Percentiles rank a stretch among this genome's conserved stretches.
Evolutionary conservation across 306 rosid genomes (phyloP).

Genomic region (Dalbergia oliveri): DNA sequence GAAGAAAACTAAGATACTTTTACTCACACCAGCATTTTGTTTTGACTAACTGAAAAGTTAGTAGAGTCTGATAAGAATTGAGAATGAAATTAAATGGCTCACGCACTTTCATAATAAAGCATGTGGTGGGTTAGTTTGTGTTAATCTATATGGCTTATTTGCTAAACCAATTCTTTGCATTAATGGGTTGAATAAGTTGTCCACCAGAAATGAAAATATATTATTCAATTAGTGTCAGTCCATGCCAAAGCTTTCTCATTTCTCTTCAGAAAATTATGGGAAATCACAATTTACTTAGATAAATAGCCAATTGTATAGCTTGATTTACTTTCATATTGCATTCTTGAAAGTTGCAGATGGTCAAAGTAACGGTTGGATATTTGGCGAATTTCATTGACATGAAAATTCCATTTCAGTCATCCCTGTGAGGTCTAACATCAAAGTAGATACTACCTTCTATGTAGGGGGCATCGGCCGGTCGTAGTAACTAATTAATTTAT

Average conservation of each 20-base stretch:
- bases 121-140: neutral
- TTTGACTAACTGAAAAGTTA: constrained; percentile 16
- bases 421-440: neutral
- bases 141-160: neutral
- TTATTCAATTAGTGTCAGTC: neutral
- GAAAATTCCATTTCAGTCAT: neutral
- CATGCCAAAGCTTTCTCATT: neutral
- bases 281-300: neutral
- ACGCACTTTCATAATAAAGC: neutral
- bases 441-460: neutral
- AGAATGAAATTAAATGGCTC: neutral
- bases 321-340: neutral
- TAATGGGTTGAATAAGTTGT: neutral
- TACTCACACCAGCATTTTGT: neutral
- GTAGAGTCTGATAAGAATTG: neutral
- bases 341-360: neutral
- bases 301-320: neutral
- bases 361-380: neutral
- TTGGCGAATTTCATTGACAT: neutral
- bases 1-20: neutral
- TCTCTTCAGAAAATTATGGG: neutral
- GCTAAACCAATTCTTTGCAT: neutral
- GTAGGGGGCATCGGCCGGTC: neutral
- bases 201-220: neutral
- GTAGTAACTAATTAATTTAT: constrained; percentile 38